Percentiles rank a stretch among this genome's conserved stretches.
Evolutionary conservation across 2,329 filamentous ascomycete species (phyloP).

Genomic region (Cercospora zeina): DNA sequence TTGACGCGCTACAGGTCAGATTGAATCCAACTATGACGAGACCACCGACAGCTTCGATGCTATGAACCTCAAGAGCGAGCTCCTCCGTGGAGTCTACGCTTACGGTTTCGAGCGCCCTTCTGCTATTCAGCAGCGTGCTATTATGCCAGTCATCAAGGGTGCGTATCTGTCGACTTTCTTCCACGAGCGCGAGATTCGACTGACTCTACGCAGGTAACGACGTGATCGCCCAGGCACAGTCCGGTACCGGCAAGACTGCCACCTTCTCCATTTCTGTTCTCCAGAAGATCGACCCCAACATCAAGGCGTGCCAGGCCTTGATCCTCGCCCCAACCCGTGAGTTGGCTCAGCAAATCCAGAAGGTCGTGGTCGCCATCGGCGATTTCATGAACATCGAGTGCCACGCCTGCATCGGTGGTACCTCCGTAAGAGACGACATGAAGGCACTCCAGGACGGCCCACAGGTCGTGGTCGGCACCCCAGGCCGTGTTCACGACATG

Average conservation of each 20-base stretch:
- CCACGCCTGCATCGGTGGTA: constrained; percentile 99
- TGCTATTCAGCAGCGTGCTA: constrained; percentile 99
- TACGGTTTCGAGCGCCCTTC: constrained; percentile 99
- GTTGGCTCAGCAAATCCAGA: constrained; percentile 98
- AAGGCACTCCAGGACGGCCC: constrained; percentile 94
- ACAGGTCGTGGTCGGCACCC: constrained; percentile 96
- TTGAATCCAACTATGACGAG: constrained; percentile 99
- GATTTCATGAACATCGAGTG: constrained; percentile 99
- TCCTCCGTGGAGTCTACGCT: constrained; percentile 97
- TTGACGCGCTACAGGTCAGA: constrained; percentile 69
- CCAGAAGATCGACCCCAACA: constrained; percentile 92
- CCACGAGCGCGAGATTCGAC: constrained; percentile 9
- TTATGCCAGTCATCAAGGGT: constrained; percentile 99
- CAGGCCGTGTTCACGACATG: constrained; percentile 99
- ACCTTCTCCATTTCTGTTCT: constrained; percentile 99
- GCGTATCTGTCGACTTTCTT: constrained; percentile 44
- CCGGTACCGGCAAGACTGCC: constrained; percentile 98
- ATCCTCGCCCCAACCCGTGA: constrained; percentile 98
- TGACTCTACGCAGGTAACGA: constrained; percentile 69
- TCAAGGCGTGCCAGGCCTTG: constrained; percentile 97
- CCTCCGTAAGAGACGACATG: constrained; percentile 97
- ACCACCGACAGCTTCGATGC: constrained; percentile 98
- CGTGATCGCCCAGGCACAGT: constrained; percentile 99
- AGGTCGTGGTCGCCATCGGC: constrained; percentile 96
- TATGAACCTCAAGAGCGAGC: constrained; percentile 95